Percentiles rank a stretch among this genome's conserved stretches.
Evolutionary conservation across 345 rosid species (phyloP).

Genomic region (Eucalyptus marginata): DNA sequence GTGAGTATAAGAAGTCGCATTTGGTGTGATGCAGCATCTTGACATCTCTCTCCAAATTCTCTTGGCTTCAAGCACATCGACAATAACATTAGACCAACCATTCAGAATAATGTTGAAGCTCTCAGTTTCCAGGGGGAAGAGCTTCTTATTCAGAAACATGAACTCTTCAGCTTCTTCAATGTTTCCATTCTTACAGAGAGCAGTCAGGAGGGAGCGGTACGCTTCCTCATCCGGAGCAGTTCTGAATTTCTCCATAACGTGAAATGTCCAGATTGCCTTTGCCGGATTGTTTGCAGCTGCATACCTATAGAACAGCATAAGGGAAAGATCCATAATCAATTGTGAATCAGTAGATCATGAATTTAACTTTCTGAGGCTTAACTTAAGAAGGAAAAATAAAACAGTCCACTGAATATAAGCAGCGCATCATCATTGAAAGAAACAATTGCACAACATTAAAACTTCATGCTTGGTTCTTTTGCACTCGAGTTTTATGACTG

Average conservation of each 20-base stretch:
- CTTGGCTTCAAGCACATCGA: constrained; percentile 73
- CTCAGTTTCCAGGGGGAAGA: constrained; percentile 48
- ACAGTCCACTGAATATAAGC: background rate
- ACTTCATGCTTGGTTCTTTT: background rate
- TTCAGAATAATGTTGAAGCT: constrained; percentile 67
- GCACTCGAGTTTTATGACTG: background rate
- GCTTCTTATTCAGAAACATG: constrained; percentile 69
- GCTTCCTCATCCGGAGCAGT: constrained; percentile 70
- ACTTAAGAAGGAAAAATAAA: background rate
- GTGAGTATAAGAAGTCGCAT: constrained; percentile 47
- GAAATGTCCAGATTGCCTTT: constrained; percentile 61
- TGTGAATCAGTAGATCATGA: background rate
- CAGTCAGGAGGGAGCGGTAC: constrained; percentile 29
- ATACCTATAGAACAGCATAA: constrained; percentile 23
- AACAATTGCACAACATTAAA: background rate
- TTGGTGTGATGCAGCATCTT: constrained; percentile 46
- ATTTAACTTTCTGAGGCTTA: background rate
- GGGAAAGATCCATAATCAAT: background rate
- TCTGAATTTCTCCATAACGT: constrained; percentile 70
- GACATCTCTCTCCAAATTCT: constrained; percentile 89
- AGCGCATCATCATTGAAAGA: background rate
- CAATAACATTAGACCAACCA: constrained; percentile 68
- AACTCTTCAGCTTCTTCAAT: constrained; percentile 94
- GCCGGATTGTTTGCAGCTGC: constrained; percentile 65
- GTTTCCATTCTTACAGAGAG: constrained; percentile 67